Conservation (phyloP, 2,329 filamentous ascomycete genomes). For the Pseudogymnoascus sp. region DNA sequence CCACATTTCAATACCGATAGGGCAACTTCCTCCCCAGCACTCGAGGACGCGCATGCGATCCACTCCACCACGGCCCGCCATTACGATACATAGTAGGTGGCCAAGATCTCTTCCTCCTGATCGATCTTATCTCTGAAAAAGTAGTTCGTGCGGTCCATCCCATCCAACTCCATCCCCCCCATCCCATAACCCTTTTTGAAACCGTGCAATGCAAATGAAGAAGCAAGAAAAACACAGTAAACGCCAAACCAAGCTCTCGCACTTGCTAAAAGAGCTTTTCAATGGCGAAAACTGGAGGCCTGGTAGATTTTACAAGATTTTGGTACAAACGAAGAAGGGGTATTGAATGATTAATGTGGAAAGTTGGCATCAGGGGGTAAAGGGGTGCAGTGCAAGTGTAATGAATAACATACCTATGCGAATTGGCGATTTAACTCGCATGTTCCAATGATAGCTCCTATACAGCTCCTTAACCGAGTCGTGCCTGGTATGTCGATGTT, state of each 20-base stretch:
- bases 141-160: not conserved
- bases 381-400: slow-evolving; percentile 1
- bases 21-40: slow-evolving; percentile 1
- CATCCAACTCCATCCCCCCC: not conserved
- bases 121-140: not conserved
- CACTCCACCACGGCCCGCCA: slow-evolving; percentile 5
- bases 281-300: not conserved
- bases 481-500: not conserved
- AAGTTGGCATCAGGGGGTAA: not conserved
- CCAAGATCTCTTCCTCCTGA: not conserved
- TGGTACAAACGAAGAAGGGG: slow-evolving; percentile 5
- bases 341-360: slow-evolving; percentile 1
- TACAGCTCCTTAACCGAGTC: not conserved
- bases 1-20: slow-evolving; percentile 4
- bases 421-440: slow-evolving; percentile 5
- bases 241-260: not conserved
- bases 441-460: not conserved
- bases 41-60: slow-evolving; percentile 3
- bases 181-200: not conserved
- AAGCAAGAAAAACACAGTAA: not conserved
- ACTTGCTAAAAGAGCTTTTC: slow-evolving; percentile 5
- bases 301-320: slow-evolving; percentile 5
- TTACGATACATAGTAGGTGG: not conserved
- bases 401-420: slow-evolving; percentile 3
- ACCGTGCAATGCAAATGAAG: not conserved